Conservation (phyloP, 2,329 filamentous ascomycete species). For the Parascedosporium putredinis region DNA sequence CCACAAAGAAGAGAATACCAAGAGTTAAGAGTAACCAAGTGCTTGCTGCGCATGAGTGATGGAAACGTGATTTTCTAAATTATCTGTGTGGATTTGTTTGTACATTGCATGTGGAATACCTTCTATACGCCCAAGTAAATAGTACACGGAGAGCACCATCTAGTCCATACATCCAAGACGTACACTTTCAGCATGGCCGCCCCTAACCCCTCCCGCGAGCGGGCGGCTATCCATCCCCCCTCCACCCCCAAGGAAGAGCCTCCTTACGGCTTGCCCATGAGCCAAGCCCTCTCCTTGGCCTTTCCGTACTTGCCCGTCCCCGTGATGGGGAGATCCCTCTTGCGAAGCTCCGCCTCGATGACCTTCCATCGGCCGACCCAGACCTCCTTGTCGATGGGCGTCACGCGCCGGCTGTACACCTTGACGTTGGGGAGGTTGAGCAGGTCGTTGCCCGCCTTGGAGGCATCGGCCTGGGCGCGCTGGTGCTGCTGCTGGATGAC, state of each 20-base stretch:
- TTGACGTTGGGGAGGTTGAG: constrained; percentile 56
- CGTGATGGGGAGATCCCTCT: constrained; percentile 48
- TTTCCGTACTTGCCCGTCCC: constrained; percentile 30
- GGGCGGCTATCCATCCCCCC: too few species aligned
- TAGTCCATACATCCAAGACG: constrained; percentile 2
- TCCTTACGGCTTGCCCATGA: constrained; percentile 26
- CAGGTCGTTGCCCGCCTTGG: constrained; percentile 25
- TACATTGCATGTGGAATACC: constrained; percentile 2
- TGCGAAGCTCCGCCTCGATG: constrained; percentile 58
- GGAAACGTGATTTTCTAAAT: too few species aligned
- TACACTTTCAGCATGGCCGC: not conserved
- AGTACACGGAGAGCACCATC: not conserved
- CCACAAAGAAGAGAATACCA: too few species aligned
- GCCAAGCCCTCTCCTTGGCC: constrained; percentile 32
- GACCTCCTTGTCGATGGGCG: constrained; percentile 61
- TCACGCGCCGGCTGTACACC: constrained; percentile 54
- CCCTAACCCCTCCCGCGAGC: too few species aligned
- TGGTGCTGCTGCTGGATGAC: constrained; percentile 34
- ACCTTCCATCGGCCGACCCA: constrained; percentile 69
- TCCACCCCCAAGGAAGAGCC: not conserved
- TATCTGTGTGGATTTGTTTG: constrained; percentile 1
- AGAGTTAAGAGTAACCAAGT: too few species aligned
- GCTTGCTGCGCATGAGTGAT: too few species aligned
- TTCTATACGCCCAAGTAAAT: constrained; percentile 3
- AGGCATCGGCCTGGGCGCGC: not conserved